A percentile compares a stretch with the other conserved stretches of the same genome.
Conservation (phyloP, 2,329 filamentous ascomycete genomes). For the Thielaviopsis musarum region DNA sequence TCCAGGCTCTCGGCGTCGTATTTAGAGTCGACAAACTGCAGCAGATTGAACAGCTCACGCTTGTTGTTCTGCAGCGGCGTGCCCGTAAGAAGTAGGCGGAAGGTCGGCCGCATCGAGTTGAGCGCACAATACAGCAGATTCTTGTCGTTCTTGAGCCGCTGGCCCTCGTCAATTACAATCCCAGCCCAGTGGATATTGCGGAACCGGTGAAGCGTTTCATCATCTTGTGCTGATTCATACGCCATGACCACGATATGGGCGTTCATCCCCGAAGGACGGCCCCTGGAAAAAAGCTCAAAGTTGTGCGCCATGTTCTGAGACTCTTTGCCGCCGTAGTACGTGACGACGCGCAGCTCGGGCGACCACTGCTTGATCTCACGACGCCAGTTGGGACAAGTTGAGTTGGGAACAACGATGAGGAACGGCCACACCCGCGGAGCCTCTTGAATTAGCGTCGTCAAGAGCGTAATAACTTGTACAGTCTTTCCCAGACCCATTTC, state of each 20-base stretch:
- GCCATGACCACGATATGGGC: constrained; percentile 91
- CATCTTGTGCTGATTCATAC: constrained; percentile 74
- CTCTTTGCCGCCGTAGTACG: constrained; percentile 66
- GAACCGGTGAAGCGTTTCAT: constrained; percentile 49
- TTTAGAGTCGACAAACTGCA: constrained; percentile 74
- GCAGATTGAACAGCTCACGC: constrained; percentile 84
- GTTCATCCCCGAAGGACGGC: constrained; percentile 46
- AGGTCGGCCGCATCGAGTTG: constrained; percentile 56
- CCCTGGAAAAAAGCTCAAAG: constrained; percentile 68
- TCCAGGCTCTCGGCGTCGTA: constrained; percentile 59
- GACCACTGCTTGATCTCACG: constrained; percentile 92
- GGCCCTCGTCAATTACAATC: constrained; percentile 85
- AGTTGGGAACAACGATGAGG: constrained; percentile 81
- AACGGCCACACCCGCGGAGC: constrained; percentile 70
- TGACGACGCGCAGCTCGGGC: constrained; percentile 71
- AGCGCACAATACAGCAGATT: constrained; percentile 66
- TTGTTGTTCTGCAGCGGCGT: constrained; percentile 94
- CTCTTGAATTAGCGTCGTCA: constrained; percentile 55
- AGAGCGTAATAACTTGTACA: constrained; percentile 73
- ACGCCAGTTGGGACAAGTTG: constrained; percentile 94
- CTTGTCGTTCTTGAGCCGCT: constrained; percentile 85
- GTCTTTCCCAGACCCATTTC: constrained; percentile 99
- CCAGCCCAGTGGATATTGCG: constrained; percentile 65
- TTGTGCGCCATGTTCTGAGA: constrained; percentile 62
- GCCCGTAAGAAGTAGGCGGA: constrained; percentile 72